Base-by-base conservation (phyloP, 2,329 filamentous ascomycete genomes). In the Drechslera avenae region DNA sequence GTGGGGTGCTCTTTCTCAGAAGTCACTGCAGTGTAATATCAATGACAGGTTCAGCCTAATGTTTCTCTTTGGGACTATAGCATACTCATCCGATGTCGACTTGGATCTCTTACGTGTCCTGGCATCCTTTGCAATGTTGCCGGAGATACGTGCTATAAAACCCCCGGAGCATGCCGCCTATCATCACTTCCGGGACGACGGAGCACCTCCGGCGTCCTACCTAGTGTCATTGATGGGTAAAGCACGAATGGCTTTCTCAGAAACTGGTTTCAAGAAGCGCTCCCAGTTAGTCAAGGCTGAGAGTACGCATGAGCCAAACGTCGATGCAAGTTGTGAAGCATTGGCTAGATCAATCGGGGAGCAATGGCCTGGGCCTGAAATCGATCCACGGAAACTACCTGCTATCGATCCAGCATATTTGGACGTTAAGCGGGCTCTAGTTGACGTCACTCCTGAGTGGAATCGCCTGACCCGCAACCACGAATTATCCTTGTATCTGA, bases 391-490 rank as follows among this genome's bases (percentile, higher is more conserved):
- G 0, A 57, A 61, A 0, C 63, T 79, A 6, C 40, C 53, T 2
- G 53, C 66, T 1, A 42, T 64, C 2, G 60, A 73, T 3, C 16
- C 45, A 3, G 34, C 34, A 5, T 39, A 75, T 2, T 21, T 85
- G 0, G 37, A 64, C 0, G 50, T 81, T 2, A 31, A 53, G 0
- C 52, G 65, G 9, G 80, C 79, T 3, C 31, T 82, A 1, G 56
- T 69, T 0, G 58, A 63, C 0, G 62, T 85, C 12, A 54, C 59
- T 0, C 73, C 73, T 0, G 77, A 82, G 42, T 85, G 81, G 81
- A 54, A 66, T 4, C 74, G 78, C 0, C 58, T 82, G 0, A 76
- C 72, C n/a, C 70, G 76, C 4, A 85, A 85, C 36, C 52, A 73
- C 8, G 72, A 80, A 21, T 69, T 84, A 0, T 75, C 71, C 0